A percentile compares a stretch with the other conserved stretches of the same genome.
phyloP scores from a whole-genome alignment of 768 basidiomycete species.

The Calocybe cyanea region DNA sequence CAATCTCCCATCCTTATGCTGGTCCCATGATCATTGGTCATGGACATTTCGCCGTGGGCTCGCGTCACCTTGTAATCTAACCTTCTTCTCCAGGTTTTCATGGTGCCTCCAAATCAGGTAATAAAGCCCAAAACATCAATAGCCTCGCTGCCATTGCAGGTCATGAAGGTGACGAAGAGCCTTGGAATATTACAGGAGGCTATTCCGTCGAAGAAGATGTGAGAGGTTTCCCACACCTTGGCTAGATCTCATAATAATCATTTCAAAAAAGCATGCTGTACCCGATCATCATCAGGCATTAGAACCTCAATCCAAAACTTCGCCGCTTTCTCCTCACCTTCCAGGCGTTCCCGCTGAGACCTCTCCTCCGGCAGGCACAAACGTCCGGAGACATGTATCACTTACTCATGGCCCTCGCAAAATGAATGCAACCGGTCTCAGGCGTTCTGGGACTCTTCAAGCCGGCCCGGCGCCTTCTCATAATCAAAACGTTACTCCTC shows the following conservation, averaged over 20 bases:
- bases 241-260: slow-evolving; percentile 5
- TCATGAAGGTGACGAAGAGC: slow-evolving; percentile 85
- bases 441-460: slow-evolving; percentile 74
- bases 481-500: slow-evolving; percentile 37
- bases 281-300: slow-evolving; percentile 43
- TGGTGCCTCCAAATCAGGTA: slow-evolving; percentile 52
- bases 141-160: slow-evolving; percentile 83
- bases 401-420: slow-evolving; percentile 68
- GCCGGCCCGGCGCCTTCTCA: slow-evolving; percentile 40
- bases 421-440: slow-evolving; percentile 47
- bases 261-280: slow-evolving; percentile 18
- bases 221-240: slow-evolving; percentile 11
- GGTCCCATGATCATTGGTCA: slow-evolving; percentile 18
- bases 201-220: slow-evolving; percentile 68
- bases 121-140: slow-evolving; percentile 68
- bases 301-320: slow-evolving; percentile 45
- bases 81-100: slow-evolving; percentile 43
- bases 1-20: slow-evolving; percentile 3
- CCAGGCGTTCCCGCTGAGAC: slow-evolving; percentile 44
- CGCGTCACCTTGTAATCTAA: no score
- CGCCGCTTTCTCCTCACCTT: slow-evolving; percentile 67
- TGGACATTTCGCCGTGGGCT: slow-evolving; percentile 17
- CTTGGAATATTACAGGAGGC: slow-evolving; percentile 70
- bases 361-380: slow-evolving; percentile 66
- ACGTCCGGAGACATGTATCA: slow-evolving; percentile 77